phyloP scores from a whole-genome alignment of 345 rosid species.

The Aegle marmelos region DNA sequence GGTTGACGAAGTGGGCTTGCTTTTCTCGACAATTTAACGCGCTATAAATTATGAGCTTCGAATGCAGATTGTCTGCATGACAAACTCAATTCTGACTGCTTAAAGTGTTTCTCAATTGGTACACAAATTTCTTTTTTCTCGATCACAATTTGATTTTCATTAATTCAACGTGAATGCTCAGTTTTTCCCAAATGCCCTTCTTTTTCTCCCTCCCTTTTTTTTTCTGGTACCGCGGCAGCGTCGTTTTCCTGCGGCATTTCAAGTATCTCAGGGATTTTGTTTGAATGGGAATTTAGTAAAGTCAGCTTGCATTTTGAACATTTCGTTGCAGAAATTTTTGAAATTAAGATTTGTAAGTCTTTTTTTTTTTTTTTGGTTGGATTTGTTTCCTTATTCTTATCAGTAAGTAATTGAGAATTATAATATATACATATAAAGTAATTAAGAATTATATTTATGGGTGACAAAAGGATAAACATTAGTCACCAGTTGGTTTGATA shows the following conservation, averaged over 20 bases:
- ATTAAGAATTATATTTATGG: too few species aligned
- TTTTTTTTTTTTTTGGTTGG: background rate
- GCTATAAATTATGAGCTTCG: background rate
- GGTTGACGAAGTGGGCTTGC: conserved; percentile 11
- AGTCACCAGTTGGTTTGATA: background rate
- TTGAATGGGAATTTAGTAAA: background rate
- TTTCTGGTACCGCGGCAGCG: background rate
- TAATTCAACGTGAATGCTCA: background rate
- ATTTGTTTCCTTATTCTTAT: background rate
- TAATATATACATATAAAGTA: too few species aligned
- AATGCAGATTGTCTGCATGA: background rate
- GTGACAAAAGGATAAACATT: background rate
- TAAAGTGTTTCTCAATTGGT: background rate
- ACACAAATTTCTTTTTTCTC: background rate
- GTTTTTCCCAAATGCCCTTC: background rate
- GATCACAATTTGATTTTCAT: too few species aligned
- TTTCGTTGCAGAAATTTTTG: background rate
- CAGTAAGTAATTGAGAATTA: background rate
- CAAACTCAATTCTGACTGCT: background rate
- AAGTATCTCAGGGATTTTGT: background rate
- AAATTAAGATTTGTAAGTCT: background rate
- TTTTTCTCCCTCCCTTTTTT: too few species aligned
- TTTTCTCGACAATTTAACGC: conserved; percentile 5
- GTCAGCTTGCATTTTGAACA: background rate
- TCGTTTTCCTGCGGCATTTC: background rate